Evolutionary conservation across 345 rosid genomes (phyloP).

Genomic region (Populus davidiana): DNA sequence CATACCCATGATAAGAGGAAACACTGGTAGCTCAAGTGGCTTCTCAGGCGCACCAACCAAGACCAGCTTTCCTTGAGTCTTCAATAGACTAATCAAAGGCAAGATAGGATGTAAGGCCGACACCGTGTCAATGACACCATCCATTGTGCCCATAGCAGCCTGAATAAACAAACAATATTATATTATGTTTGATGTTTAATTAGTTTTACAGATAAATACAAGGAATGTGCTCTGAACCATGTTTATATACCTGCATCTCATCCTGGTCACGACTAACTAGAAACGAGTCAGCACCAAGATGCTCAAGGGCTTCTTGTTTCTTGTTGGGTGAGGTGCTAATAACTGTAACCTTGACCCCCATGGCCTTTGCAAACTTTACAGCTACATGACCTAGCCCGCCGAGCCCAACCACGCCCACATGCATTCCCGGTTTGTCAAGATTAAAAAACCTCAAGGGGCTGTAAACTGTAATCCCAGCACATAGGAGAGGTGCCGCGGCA

Average conservation of each 20-base stretch:
- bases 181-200: not conserved
- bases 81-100: not conserved
- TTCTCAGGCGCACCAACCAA: not conserved
- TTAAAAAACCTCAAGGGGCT: not conserved
- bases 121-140: not conserved
- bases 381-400: not conserved
- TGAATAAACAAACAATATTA: not conserved
- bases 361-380: not conserved
- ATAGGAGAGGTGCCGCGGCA: not conserved
- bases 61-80: conserved; percentile 1
- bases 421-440: not conserved
- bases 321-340: not conserved
- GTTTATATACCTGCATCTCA: not conserved
- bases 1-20: not conserved
- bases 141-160: not conserved
- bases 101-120: not conserved
- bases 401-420: not conserved
- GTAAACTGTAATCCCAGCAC: not conserved
- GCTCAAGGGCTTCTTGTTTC: not conserved
- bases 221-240: not conserved
- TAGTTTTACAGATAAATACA: not conserved
- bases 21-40: conserved; percentile 4
- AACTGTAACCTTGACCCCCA: not conserved
- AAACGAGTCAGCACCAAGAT: not conserved
- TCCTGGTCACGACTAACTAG: not conserved